Conservation (phyloP, 2,329 filamentous ascomycete species). For the Fusarium annulatum region DNA sequence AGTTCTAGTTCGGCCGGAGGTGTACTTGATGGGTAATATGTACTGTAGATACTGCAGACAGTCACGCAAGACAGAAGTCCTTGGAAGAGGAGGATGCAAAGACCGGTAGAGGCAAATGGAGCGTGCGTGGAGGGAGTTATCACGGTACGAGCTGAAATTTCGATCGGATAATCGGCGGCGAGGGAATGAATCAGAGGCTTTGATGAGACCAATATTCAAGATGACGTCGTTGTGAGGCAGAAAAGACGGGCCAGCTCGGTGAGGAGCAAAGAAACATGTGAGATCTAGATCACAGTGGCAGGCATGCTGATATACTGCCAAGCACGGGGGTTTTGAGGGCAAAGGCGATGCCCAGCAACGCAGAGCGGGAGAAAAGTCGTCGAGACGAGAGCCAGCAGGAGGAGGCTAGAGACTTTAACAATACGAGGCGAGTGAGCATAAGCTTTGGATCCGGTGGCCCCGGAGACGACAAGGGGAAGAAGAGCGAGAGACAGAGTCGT, state of each 20-base stretch:
- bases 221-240: conserved; percentile 38
- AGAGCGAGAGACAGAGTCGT: conserved; percentile 34
- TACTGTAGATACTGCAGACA: conserved; percentile 31
- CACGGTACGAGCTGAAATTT: conserved; percentile 28
- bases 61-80: conserved; percentile 31
- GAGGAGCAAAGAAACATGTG: conserved; percentile 35
- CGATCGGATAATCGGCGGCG: conserved; percentile 27
- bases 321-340: conserved; percentile 26
- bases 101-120: conserved; percentile 12
- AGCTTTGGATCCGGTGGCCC: conserved; percentile 30
- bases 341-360: conserved; percentile 27
- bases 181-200: conserved; percentile 26
- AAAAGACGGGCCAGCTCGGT: conserved; percentile 16
- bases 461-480: conserved; percentile 21
- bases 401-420: conserved; percentile 16
- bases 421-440: conserved; percentile 26
- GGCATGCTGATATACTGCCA: conserved; percentile 39
- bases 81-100: conserved; percentile 3
- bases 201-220: conserved; percentile 28
- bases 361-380: conserved; percentile 5
- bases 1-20: conserved; percentile 8
- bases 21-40: conserved; percentile 4
- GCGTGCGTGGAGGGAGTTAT: conserved; percentile 18
- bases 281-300: conserved; percentile 40
- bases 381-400: background rate